Base-by-base conservation (phyloP, 2,329 filamentous ascomycete species). In the Leptodontidium sp. region DNA sequence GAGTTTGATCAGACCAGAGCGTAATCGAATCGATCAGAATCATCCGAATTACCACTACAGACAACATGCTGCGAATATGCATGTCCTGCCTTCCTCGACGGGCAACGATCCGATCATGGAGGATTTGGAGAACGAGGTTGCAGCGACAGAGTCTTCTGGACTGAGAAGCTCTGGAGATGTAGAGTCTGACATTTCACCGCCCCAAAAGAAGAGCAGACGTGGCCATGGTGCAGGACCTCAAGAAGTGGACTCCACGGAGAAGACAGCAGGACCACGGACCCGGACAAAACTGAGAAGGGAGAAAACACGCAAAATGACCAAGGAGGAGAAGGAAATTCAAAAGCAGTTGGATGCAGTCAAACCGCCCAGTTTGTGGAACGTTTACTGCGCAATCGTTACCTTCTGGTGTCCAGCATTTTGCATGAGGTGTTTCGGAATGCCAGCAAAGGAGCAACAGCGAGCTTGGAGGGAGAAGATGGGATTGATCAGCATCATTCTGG, bases 401-500 rank as follows among this genome's bases (percentile, higher is more conserved):
- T 98, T 98, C 77, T 98, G 96, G 94, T 92, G 89, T 68, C 96
- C 96, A 91, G 94, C 78, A 92, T 95, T 70, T 81, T 98, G 35
- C 84, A 45, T 99, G 65, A 88, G 87, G 73, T 97, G 93, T 81
- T 96, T 94, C 77, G 94, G 94, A 49, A 97, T 92, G 85, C 89
- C 90, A 8, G 87, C 92, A 57, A 96, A 92, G 80, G 93, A 91
- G 17, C 93, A 98, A 80, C 91, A 94, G 78, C 88, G 93, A 76
- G 96, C 96, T 2, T 99, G 96, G 96, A 89, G 96, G 73, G 96
- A 99, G 79, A 99, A 99, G 86, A 97, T 99, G 85, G 96, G 96
- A 2, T 83, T 99, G 68, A 93, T 98, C 82, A 97, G 94, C 81
- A 90, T 99, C 78, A 99, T 99, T 78, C 78, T 97, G 40, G 78